Evolutionary conservation across 352 stramenopile species (phyloP), one percentile per base, ranked within the genome.

Genomic region (Phytophthora foliorum): DNA sequence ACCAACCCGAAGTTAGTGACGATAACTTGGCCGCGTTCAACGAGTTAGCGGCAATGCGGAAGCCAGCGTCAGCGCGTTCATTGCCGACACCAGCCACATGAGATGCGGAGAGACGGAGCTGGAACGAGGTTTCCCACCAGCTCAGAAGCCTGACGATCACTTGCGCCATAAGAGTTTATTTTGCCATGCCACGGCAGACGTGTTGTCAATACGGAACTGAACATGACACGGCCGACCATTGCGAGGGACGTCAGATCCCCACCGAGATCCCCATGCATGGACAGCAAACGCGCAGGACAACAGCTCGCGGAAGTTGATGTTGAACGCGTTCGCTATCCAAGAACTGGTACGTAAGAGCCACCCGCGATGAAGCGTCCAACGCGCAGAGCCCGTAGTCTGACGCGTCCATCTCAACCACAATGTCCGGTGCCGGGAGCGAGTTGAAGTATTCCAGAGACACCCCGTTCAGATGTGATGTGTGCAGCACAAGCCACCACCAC

Each of bases 241-340:
- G 9, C 29, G 29, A 34, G 29, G 4, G 29, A 4, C 29, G 9
- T 34, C 4, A 34, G 29, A 34, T 34, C 8, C 8, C 29, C 61
- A 75, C 0, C 29, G 51, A 11, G 13, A 1, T 1, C 48, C 34
- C 60, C 55, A 70, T 0, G 17, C 19, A 3, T 63, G n/a, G 0
- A 66, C 50, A 3, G 62, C 67, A 32, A 68, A 63, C 0, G 36
- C 62, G 24, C 42, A 70, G 0, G 62, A 61, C 0, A 79, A 49
- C 0, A 75, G 38, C 27, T 79, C 62, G 16, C 61, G 58, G 32
- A 57, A 75, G 31, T 79, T 79, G 57, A 75, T 79, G 27, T 75
- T 62, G n/a, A 72, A 79, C 0, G 31, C 42, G 44, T 69, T 62
- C 6, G 29, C 5, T 8, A 10, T 9, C 14, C 2, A 41, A 53